Evolutionary conservation across 2,329 filamentous ascomycete genomes (phyloP).

Genomic region (Fusarium denticulatum): DNA sequence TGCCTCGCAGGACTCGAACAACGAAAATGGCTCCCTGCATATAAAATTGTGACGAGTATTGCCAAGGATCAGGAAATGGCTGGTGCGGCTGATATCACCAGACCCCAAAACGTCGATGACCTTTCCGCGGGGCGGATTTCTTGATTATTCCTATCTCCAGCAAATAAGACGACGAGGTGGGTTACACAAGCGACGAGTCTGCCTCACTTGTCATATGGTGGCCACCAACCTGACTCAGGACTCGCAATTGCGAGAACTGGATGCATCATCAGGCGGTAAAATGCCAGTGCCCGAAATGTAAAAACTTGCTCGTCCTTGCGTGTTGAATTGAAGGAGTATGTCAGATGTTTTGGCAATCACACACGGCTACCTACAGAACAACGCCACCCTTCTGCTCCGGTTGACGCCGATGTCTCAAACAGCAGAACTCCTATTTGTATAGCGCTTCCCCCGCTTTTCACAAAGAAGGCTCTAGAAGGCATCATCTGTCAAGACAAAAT

Average conservation of each 20-base stretch:
- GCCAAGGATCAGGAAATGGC: accelerated
- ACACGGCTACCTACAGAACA: neutral
- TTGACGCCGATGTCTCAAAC: neutral
- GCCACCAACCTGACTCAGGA: neutral
- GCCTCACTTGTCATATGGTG: neutral
- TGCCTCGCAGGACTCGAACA: accelerated
- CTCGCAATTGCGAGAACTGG: accelerated
- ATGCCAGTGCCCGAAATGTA: neutral
- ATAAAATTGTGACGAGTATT: accelerated
- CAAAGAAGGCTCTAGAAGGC: too few relatives aligned
- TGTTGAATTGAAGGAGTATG: neutral
- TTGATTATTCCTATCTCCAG: neutral
- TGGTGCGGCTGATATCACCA: neutral
- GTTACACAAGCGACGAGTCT: neutral
- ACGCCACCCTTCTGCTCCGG: neutral
- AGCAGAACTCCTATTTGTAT: neutral
- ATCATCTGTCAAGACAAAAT: too few relatives aligned
- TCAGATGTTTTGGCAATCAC: neutral
- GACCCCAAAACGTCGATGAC: neutral
- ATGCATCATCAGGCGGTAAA: neutral
- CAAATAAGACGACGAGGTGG: neutral
- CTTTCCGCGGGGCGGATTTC: neutral
- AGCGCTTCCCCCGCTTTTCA: neutral
- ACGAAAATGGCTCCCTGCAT: neutral
- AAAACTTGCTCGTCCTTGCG: too few relatives aligned